Percentiles rank a stretch among this genome's conserved stretches.
phyloP scores from a whole-genome alignment of 768 basidiomycete species.

The Tulasnella sp. region DNA sequence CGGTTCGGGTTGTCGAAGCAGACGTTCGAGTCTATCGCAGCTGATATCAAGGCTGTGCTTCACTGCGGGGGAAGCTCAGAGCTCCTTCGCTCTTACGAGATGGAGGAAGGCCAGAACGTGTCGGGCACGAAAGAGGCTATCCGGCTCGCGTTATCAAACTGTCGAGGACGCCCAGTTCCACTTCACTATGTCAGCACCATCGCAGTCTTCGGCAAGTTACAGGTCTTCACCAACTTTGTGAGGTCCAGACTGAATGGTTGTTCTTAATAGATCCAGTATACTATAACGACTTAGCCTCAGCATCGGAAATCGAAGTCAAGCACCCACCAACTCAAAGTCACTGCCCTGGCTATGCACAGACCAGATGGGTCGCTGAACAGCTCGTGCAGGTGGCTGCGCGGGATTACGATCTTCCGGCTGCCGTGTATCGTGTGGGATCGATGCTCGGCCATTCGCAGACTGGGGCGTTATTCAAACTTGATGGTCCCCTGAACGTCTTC shows the following conservation, averaged over 20 bases:
- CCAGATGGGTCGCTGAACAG: slow-evolving; percentile 11
- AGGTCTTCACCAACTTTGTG: not conserved
- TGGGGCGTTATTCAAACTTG: not conserved
- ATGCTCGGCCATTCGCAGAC: slow-evolving; percentile 8
- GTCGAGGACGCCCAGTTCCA: not conserved
- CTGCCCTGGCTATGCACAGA: slow-evolving; percentile 2
- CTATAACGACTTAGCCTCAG: not conserved
- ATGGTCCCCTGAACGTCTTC: not conserved
- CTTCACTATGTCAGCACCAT: slow-evolving; percentile 8
- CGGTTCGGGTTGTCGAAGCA: not conserved
- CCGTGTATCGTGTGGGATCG: slow-evolving; percentile 7
- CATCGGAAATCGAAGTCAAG: not conserved
- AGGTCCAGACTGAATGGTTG: not conserved
- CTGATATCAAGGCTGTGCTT: slow-evolving; percentile 1
- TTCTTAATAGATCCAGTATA: not conserved
- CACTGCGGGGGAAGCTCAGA: not conserved
- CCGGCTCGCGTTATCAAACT: slow-evolving; percentile 1
- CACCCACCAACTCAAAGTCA: slow-evolving; percentile 8
- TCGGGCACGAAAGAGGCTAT: slow-evolving; percentile 9
- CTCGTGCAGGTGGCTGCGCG: slow-evolving; percentile 2
- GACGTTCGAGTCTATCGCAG: not conserved
- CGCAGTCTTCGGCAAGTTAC: slow-evolving; percentile 11
- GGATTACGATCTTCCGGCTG: slow-evolving; percentile 9
- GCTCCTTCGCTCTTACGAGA: not conserved
- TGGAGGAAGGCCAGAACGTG: not conserved